Evolutionary conservation across 495 filamentous ascomycete species (phyloP).

Genomic region (Hypoxylon intermedium): DNA sequence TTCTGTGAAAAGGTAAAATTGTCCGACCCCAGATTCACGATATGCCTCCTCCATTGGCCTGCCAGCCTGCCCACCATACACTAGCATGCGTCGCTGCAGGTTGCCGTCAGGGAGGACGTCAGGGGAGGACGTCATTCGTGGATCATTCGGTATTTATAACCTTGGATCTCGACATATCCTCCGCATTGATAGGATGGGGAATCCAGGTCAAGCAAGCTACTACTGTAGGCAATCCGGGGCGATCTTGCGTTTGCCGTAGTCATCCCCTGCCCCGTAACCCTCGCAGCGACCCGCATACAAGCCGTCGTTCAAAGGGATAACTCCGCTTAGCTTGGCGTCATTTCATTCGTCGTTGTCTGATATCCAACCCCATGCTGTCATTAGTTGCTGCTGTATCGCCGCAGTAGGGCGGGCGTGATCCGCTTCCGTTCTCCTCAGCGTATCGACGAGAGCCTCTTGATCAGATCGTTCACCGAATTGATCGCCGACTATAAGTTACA

Average conservation of each 20-base stretch:
- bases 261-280: background rate
- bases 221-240: constrained; percentile 24
- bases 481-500: constrained; percentile 50
- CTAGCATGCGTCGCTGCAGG: background rate
- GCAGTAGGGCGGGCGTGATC: constrained; percentile 56
- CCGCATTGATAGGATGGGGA: constrained; percentile 5
- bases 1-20: constrained; percentile 23
- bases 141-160: constrained; percentile 15
- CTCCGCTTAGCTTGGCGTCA: background rate
- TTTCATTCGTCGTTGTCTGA: constrained; percentile 17
- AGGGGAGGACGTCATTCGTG: constrained; percentile 12
- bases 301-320: background rate
- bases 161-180: constrained; percentile 9
- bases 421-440: constrained; percentile 52
- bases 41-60: constrained; percentile 8
- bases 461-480: constrained; percentile 51
- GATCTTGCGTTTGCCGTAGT: background rate
- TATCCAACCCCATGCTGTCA: constrained; percentile 50
- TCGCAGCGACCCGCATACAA: background rate
- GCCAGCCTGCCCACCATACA: background rate
- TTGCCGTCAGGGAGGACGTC: background rate
- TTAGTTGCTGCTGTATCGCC: constrained; percentile 48
- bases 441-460: constrained; percentile 52
- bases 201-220: constrained; percentile 1
- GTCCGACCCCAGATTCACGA: constrained; percentile 8